Evolutionary conservation across 768 basidiomycete species (phyloP).

Genomic region (Boletus sensibilis): DNA sequence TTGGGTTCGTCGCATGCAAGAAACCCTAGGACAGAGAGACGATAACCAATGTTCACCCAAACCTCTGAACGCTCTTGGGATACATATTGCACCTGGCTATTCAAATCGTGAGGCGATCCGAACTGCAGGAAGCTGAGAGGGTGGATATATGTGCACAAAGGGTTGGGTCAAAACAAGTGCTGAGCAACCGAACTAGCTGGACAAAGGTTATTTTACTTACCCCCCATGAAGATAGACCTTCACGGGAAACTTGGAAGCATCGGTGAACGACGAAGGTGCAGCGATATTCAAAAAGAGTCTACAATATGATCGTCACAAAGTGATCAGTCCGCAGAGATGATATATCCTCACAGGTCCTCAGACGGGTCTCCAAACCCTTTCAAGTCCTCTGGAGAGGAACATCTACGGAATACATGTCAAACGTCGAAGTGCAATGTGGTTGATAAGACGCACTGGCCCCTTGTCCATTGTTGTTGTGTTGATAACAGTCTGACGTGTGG

Average conservation of each 20-base stretch:
- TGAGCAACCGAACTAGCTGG: not conserved
- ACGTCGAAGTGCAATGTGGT: not conserved
- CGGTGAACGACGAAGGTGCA: slow-evolving; percentile 44
- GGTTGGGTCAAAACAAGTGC: not conserved
- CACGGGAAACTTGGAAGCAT: slow-evolving; percentile 53
- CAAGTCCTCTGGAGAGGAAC: slow-evolving; percentile 50
- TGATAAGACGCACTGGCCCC: slow-evolving; percentile 38
- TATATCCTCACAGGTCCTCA: slow-evolving; percentile 56
- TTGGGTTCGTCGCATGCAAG: slow-evolving; percentile 60
- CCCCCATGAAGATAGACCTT: slow-evolving; percentile 78
- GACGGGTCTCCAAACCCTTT: slow-evolving; percentile 65
- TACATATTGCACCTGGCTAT: slow-evolving; percentile 63
- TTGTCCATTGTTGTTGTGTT: slow-evolving; percentile 64
- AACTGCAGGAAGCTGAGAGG: slow-evolving; percentile 68
- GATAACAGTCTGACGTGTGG: slow-evolving; percentile 47
- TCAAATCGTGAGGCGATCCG: slow-evolving; percentile 65
- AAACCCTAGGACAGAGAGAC: slow-evolving; percentile 73
- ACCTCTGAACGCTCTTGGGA: slow-evolving; percentile 62
- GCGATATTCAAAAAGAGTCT: slow-evolving; percentile 68
- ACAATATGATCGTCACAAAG: not conserved
- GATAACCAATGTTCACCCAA: slow-evolving; percentile 74
- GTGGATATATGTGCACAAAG: not conserved
- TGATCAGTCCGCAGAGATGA: not conserved
- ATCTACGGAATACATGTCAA: slow-evolving; percentile 31
- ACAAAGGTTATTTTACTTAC: slow-evolving; percentile 34